phyloP scores from a whole-genome alignment of 129 eudicot species.

The Pulicaria dysenterica region DNA sequence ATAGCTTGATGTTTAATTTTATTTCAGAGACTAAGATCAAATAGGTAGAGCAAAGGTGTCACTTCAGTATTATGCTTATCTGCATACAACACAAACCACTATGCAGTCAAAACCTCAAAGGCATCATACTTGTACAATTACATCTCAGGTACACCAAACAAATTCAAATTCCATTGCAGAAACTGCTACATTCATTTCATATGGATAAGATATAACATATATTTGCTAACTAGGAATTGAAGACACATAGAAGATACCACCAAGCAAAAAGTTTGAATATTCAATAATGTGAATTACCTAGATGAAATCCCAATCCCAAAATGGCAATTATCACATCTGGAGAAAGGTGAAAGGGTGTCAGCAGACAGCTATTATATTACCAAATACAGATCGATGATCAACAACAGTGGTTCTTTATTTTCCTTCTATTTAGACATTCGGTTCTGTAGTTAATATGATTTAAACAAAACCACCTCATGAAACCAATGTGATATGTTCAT shows the following conservation, averaged over 20 bases:
- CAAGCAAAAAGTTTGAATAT: neutral
- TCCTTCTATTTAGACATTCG: neutral
- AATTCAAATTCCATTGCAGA: neutral
- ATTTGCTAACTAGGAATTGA: neutral
- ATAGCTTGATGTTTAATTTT: constrained; percentile 24
- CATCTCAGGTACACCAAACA: neutral
- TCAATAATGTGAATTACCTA: neutral
- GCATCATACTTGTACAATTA: constrained; percentile 11
- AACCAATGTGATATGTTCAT: neutral
- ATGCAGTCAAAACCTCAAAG: constrained; percentile 12
- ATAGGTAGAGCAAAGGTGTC: constrained; percentile 6
- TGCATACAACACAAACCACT: constrained; percentile 24
- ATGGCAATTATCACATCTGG: neutral
- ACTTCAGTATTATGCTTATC: constrained; percentile 23
- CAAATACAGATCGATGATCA: constrained; percentile 12
- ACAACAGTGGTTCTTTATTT: neutral
- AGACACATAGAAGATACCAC: constrained; percentile 5
- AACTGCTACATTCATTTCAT: constrained; percentile 15
- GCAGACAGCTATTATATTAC: neutral
- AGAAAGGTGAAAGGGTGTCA: too few relatives aligned
- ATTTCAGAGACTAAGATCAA: constrained; percentile 21
- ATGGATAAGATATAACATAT: neutral
- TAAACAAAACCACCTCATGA: neutral
- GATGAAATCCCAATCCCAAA: neutral
- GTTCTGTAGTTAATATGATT: neutral